Percentiles rank a stretch among this genome's conserved stretches.
Conservation (phyloP, 352 stramenopile genomes). For the Pythium plurisporium region DNA sequence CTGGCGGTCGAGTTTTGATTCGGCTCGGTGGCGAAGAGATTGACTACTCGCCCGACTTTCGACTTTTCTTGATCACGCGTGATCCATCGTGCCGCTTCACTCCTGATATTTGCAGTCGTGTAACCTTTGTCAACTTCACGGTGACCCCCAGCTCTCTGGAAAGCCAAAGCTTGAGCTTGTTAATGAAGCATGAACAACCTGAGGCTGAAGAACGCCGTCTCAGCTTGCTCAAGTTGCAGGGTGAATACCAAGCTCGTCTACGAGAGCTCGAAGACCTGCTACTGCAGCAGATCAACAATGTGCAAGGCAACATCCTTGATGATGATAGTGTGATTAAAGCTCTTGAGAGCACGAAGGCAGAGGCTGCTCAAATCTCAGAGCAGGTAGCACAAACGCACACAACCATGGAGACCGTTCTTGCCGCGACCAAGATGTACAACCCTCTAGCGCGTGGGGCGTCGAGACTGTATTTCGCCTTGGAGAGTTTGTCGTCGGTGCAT, state of each 20-base stretch:
- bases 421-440: conserved; percentile 93
- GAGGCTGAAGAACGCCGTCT: conserved; percentile 96
- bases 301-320: conserved; percentile 99
- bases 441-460: conserved; percentile 90
- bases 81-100: conserved; percentile 96
- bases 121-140: conserved; percentile 99
- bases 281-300: conserved; percentile 97
- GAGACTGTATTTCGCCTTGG: conserved; percentile 90
- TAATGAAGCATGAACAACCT: conserved; percentile 96
- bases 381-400: conserved; percentile 83
- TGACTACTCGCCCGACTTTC: conserved; percentile 99
- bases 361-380: conserved; percentile 95
- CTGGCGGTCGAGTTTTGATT: conserved; percentile 96
- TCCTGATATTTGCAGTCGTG: conserved; percentile 98
- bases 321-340: conserved; percentile 98
- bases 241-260: conserved; percentile 96
- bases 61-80: conserved; percentile 98
- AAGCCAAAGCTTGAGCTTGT: conserved; percentile 93
- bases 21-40: conserved; percentile 98
- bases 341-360: conserved; percentile 98
- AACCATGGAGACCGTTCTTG: conserved; percentile 82
- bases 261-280: conserved; percentile 98
- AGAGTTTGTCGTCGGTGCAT: conserved; percentile 93
- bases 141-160: conserved; percentile 98
- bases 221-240: conserved; percentile 96